phyloP scores from a whole-genome alignment of 2,329 filamentous ascomycete species.

The Cercospora berteroae region DNA sequence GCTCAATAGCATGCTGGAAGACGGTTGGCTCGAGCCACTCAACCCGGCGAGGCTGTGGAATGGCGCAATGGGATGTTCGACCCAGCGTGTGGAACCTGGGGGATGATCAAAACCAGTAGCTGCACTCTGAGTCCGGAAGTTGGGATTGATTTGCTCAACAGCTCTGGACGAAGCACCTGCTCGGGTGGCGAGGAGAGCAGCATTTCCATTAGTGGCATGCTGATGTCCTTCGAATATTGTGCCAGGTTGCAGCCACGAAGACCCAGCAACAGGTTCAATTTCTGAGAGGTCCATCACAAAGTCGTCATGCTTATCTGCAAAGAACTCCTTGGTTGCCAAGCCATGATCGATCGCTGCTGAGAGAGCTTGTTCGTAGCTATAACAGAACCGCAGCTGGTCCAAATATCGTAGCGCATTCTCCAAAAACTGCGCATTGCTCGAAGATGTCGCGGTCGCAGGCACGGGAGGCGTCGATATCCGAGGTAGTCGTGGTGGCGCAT shows the following conservation, averaged over 20 bases:
- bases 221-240: conserved; percentile 62
- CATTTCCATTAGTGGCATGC: conserved; percentile 48
- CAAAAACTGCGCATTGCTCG: conserved; percentile 41
- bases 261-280: conserved; percentile 52
- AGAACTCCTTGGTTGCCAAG: conserved; percentile 54
- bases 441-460: conserved; percentile 19
- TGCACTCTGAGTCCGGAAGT: conserved; percentile 24
- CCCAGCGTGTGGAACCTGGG: conserved; percentile 39
- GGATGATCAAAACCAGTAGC: conserved; percentile 31
- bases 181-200: conserved; percentile 23
- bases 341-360: conserved; percentile 54
- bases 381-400: conserved; percentile 55
- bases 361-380: conserved; percentile 55
- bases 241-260: conserved; percentile 62
- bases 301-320: conserved; percentile 54
- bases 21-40: neutral
- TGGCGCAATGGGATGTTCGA: conserved; percentile 35
- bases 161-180: conserved; percentile 21
- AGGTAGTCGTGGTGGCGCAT: conserved; percentile 34
- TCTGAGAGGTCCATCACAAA: conserved; percentile 57
- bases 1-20: neutral
- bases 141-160: conserved; percentile 37
- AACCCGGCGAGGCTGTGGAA: conserved; percentile 5
- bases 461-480: conserved; percentile 31
- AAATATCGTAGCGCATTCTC: conserved; percentile 63